Conservation (phyloP, 2,329 filamentous ascomycete genomes). For the Neonectria faginata region DNA sequence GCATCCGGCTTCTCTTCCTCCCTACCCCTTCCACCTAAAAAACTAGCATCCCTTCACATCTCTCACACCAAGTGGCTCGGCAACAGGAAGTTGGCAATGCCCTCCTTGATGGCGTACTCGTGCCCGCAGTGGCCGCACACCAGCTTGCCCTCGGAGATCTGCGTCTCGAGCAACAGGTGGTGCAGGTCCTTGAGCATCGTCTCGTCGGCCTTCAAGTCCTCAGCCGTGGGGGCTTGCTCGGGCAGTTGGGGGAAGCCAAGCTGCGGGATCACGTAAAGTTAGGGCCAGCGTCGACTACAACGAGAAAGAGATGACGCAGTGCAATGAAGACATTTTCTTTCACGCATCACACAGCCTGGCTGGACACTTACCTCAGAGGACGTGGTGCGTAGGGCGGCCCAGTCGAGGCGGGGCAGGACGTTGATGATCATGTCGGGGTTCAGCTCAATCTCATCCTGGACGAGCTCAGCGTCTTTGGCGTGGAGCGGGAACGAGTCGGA, state of each 20-base stretch:
- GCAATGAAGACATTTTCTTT: background rate
- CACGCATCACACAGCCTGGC: background rate
- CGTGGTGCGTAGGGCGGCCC: conserved; percentile 81
- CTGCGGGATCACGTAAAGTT: conserved; percentile 57
- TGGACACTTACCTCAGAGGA: conserved; percentile 77
- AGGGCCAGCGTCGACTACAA: conserved; percentile 12
- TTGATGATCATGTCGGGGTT: conserved; percentile 86
- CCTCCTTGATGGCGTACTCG: conserved; percentile 94
- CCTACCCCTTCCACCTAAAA: background rate
- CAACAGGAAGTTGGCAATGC: conserved; percentile 94
- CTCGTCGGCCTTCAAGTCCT: conserved; percentile 73
- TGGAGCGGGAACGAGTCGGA: conserved; percentile 88
- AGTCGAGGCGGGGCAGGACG: conserved; percentile 88
- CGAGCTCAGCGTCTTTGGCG: conserved; percentile 90
- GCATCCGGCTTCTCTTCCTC: background rate
- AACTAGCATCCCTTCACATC: background rate
- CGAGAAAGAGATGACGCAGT: background rate
- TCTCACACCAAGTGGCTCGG: conserved; percentile 85
- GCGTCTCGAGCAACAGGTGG: conserved; percentile 85
- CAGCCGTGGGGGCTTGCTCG: conserved; percentile 69
- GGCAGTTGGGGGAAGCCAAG: conserved; percentile 83
- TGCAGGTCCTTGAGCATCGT: conserved; percentile 83
- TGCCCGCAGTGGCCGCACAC: conserved; percentile 93
- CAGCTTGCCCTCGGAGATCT: conserved; percentile 87
- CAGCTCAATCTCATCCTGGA: conserved; percentile 85